Evolutionary conservation across 441 rosid genomes (phyloP), one percentile per base, ranked within the genome.

Genomic region (Geranium incanum): DNA sequence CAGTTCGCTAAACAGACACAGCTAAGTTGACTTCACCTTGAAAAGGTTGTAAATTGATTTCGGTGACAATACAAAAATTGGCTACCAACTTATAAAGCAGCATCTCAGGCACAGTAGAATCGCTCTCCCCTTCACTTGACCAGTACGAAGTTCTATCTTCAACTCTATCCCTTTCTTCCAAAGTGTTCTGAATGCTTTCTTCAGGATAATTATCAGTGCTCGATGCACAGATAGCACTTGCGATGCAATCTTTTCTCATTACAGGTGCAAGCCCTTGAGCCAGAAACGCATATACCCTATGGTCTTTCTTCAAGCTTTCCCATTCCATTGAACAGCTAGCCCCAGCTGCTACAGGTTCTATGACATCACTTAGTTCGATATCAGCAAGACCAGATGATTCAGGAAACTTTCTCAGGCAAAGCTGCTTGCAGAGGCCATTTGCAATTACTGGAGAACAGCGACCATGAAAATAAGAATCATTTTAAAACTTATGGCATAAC

Each of bases 181-280:
- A 70, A 43, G 84, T 81, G 50, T 81, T 81, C 45, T 39, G 73
- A 57, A 81, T 62, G 64, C 78, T 74, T 57, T 78, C 84, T 11
- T 69, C 76, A 0, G 82, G 84, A 69, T 71, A 76, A 72, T 81
- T 78, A 72, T 81, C 84, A 0, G 84, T 78, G 75, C 80, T 81
- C 16, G 82, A 78, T 65, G 84, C 84, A 70, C 73, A 16, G 43
- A 81, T 72, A 68, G 80, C 80, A 45, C 72, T 77, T 19, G 72
- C 72, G 70, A 81, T 69, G 76, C 81, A 78, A 59, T 74, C 73
- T 36, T 71, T 71, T 71, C 73, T 72, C 0, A 45, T 50, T 16
- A 57, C 41, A 66, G 78, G 68, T 48, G 69, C 52, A 66, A 76
- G 75, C 18, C 78, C 81, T 67, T 50, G 73, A 62, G 84, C 75